Percentiles rank a stretch among this genome's conserved stretches.
These are phyloP conservation scores for Ottelia alismoides DNA, from an alignment of 106 monocot species.

Conservation along the genomic window DNA sequence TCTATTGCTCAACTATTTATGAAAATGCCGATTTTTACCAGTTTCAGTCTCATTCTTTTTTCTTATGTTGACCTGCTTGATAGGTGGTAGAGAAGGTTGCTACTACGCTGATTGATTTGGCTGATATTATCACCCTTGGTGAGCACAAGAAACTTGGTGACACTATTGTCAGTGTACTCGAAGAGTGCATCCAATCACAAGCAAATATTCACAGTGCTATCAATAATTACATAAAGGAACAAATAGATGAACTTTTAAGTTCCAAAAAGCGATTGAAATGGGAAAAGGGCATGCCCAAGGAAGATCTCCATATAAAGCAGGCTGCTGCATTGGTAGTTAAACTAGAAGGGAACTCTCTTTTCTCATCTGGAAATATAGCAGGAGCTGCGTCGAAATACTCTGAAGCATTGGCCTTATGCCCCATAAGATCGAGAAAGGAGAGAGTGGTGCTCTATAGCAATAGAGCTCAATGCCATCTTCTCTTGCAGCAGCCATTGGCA, in stretches of 20 bases:
- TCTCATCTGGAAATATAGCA: conserved; percentile 64
- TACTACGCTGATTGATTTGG: conserved; percentile 39
- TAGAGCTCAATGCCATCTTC: conserved; percentile 79
- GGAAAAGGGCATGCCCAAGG: conserved; percentile 68
- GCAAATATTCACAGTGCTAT: conserved; percentile 13
- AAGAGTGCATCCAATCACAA: conserved; percentile 33
- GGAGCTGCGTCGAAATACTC: conserved; percentile 68
- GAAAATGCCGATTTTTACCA: no score
- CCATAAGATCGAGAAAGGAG: conserved; percentile 70
- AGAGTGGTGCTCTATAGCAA: conserved; percentile 79
- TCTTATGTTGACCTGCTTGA: not conserved
- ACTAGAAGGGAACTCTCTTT: conserved; percentile 78
- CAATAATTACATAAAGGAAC: conserved; percentile 31
- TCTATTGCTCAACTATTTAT: no score
- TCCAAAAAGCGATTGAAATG: conserved; percentile 41
- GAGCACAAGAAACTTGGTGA: conserved; percentile 58
- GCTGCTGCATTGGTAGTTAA: conserved; percentile 65
- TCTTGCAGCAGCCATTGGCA: conserved; percentile 61
- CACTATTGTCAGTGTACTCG: conserved; percentile 36
- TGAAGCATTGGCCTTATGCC: conserved; percentile 74
- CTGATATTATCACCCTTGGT: conserved; percentile 43
- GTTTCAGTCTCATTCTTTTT: no score
- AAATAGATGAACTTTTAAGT: conserved; percentile 41
- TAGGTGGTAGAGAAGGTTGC: conserved; percentile 71
- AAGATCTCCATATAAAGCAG: conserved; percentile 76